Conservation (phyloP, 2,329 filamentous ascomycete genomes). For the Bisporella sp. region DNA sequence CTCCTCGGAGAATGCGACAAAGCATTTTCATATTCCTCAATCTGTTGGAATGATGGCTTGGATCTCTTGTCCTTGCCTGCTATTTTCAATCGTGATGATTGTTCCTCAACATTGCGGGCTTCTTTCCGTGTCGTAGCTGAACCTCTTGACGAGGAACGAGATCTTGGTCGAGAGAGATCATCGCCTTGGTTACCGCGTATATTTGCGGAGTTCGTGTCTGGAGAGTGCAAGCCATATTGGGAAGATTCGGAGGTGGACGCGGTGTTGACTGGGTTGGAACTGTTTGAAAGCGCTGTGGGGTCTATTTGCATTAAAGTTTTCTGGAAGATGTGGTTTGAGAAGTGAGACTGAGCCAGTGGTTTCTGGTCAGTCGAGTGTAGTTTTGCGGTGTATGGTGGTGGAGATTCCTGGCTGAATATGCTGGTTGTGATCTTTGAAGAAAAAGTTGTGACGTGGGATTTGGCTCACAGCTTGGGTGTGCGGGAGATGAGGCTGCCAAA, state of each 20-base stretch:
- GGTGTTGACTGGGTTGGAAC: slow-evolving; percentile 32
- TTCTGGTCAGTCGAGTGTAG: slow-evolving; percentile 14
- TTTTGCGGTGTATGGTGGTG: slow-evolving; percentile 10
- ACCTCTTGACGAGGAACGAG: slow-evolving; percentile 8
- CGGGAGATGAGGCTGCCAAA: no score
- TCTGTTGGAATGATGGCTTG: slow-evolving; percentile 34
- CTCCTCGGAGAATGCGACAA: slow-evolving; percentile 39
- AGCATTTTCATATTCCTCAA: slow-evolving; percentile 56
- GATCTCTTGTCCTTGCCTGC: slow-evolving; percentile 22
- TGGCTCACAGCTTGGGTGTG: no score
- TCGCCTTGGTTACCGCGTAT: no score
- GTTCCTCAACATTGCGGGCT: slow-evolving; percentile 36
- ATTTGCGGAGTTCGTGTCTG: no score
- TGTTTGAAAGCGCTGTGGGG: slow-evolving; percentile 39
- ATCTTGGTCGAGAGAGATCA: no score
- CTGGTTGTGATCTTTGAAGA: no score
- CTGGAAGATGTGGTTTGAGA: slow-evolving; percentile 24
- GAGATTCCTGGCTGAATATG: no score
- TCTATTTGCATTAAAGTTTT: slow-evolving; percentile 57
- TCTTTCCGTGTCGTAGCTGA: slow-evolving; percentile 24
- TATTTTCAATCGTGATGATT: slow-evolving; percentile 46
- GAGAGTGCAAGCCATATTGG: slow-evolving; percentile 51
- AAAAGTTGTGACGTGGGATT: no score
- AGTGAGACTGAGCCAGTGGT: slow-evolving; percentile 27
- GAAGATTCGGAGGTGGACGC: slow-evolving; percentile 28